These are phyloP conservation scores for Byssochlamys sp. DNA, from an alignment of 2,329 filamentous ascomycete genomes.

Conservation along the genomic window DNA sequence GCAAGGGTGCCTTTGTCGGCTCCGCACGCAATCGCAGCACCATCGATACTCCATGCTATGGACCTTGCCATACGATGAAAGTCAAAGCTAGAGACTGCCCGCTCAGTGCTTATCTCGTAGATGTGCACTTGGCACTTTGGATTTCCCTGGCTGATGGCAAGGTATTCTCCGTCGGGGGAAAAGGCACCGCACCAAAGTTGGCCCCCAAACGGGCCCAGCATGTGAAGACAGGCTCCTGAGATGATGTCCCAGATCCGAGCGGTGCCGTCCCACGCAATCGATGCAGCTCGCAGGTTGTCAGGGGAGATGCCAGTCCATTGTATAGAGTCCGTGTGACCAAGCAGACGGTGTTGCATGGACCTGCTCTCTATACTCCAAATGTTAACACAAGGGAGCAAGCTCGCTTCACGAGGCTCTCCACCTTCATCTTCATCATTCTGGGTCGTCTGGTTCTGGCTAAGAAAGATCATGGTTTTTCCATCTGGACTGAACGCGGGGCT, in stretches of 20 bases:
- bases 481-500: conserved; percentile 3
- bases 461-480: conserved; percentile 3
- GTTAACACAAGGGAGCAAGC: conserved; percentile 2
- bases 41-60: conserved; percentile 5
- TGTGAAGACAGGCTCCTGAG: conserved; percentile 4
- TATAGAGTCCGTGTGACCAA: conserved; percentile 5
- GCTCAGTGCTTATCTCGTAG: conserved; percentile 1
- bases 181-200: conserved; percentile 5
- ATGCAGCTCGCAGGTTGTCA: conserved; percentile 1
- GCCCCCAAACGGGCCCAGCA: conserved; percentile 1
- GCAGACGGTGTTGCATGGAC: conserved; percentile 2
- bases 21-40: conserved; percentile 2
- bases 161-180: conserved; percentile 4
- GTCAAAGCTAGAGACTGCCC: not conserved
- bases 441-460: conserved; percentile 2
- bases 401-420: not conserved
- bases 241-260: conserved; percentile 5
- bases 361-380: conserved; percentile 2
- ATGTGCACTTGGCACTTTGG: conserved; percentile 1
- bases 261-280: conserved; percentile 5
- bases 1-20: not conserved
- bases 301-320: conserved; percentile 5
- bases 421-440: not conserved
- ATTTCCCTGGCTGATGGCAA: conserved; percentile 3
- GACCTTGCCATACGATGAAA: not conserved